These are phyloP conservation scores for Brassica napus DNA, from an alignment of 345 rosid species.

Conservation along the genomic window DNA sequence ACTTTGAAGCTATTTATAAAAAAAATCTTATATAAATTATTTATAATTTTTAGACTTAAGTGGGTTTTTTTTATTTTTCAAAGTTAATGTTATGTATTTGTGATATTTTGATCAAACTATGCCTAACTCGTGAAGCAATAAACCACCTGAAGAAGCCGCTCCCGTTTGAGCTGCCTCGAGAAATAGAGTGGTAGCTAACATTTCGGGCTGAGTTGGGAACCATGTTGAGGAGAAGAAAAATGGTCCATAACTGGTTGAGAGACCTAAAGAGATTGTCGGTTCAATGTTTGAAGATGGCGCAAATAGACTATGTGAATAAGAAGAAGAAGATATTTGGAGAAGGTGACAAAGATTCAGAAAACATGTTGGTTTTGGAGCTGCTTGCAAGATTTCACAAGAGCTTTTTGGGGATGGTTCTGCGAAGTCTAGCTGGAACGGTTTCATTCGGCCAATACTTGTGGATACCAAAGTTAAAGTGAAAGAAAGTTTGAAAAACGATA, in stretches of 20 bases:
- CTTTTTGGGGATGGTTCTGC: conserved; percentile 37
- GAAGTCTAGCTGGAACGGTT: no score
- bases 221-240: conserved; percentile 36
- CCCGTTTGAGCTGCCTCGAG: conserved; percentile 95
- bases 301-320: conserved; percentile 32
- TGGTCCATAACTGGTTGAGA: conserved; percentile 54
- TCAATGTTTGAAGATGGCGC: conserved; percentile 44
- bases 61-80: no score
- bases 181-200: conserved; percentile 94
- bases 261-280: conserved; percentile 70
- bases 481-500: no score
- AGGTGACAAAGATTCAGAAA: conserved; percentile 42
- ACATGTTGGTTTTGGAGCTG: conserved; percentile 38
- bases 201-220: conserved; percentile 47
- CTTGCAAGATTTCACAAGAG: conserved; percentile 45
- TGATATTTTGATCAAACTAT: conserved; percentile 48
- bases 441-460: no score
- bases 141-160: conserved; percentile 58
- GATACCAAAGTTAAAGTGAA: no score
- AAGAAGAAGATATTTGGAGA: conserved; percentile 43
- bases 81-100: no score
- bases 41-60: no score
- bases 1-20: no score
- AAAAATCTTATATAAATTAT: no score
- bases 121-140: conserved; percentile 77